phyloP scores from a whole-genome alignment of 345 rosid genomes.

The Boechera divaricarpa region DNA sequence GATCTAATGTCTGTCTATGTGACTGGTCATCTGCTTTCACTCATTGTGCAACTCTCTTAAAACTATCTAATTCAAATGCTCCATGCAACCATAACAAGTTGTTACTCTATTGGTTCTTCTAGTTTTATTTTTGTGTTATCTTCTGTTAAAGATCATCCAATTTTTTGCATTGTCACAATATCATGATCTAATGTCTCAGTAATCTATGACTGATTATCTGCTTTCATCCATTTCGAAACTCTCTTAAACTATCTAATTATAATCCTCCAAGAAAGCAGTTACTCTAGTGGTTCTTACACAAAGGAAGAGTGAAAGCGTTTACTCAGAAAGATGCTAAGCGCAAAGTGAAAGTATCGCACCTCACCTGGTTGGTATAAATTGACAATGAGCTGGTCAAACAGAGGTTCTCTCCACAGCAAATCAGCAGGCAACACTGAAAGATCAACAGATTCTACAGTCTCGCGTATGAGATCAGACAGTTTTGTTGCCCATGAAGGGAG shows the following conservation, averaged over 20 bases:
- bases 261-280: not conserved
- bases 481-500: slow-evolving; percentile 79
- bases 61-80: not conserved
- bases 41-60: not conserved
- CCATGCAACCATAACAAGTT: slow-evolving; percentile 11
- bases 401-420: slow-evolving; percentile 74
- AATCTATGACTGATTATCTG: not conserved
- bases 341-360: slow-evolving; percentile 54
- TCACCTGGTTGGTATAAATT: slow-evolving; percentile 84
- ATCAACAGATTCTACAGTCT: slow-evolving; percentile 47
- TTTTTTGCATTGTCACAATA: not conserved
- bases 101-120: not conserved
- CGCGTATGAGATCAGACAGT: slow-evolving; percentile 59
- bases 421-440: slow-evolving; percentile 56
- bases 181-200: not conserved
- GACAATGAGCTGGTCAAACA: slow-evolving; percentile 81
- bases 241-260: not conserved
- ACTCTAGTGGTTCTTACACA: not conserved
- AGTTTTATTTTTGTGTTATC: not conserved
- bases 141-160: not conserved
- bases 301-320: not conserved
- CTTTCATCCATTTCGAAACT: not conserved
- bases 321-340: not conserved
- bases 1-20: not conserved
- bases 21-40: slow-evolving; percentile 6